Evolutionary conservation across 2,329 filamentous ascomycete species (phyloP), one percentile per base, ranked within the genome.

Genomic region (Chlorencoelia australis): DNA sequence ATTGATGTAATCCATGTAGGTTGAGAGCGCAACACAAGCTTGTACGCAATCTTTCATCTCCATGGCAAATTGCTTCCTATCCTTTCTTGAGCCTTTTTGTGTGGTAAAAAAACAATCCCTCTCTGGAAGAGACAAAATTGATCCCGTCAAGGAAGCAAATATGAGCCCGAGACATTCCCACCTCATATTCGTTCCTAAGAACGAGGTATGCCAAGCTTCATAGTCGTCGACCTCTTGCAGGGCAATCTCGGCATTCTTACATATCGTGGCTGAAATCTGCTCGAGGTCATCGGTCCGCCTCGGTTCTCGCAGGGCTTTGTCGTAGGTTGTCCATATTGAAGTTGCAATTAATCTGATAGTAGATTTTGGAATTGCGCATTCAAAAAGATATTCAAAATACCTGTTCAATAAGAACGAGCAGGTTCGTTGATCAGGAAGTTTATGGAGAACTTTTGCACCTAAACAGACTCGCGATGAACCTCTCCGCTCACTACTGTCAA

Each of bases 11-110:
- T 57, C 45, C 51, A 54, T 39, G 46, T 44, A 59, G 35, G 46
- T 60, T 36, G 20, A 56, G 22, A 64, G 30, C 1, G 56, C 55
- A n/a, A 62, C 50, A 20, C 60, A 64, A 20, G 58, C 48, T 30
- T 54, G 48, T 2, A 56, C 43, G 29, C 55, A 55, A 22, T 53
- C 50, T 41, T 54, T 52, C 41, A 55, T 45, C 43, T 54, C 52
- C 1, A 51, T 29, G 1, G 46, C 47, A 36, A 54, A 55, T 7
- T 38, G 18, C 22, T 47, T 49, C 14, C 52, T 34, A 30, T 47
- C 45, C 27, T 40, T 45, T 19, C 51, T 47, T 10, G 37, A 37
- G 2, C 51, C 51, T 18, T 30, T 39, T 26, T 55, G 51, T 3
- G 47, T 50, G 8, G 26, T 39, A 26, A 52, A 51, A 41, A 59